Base-by-base conservation (phyloP, 176 grass and related monocot genomes). In the Hordeum marinum region DNA sequence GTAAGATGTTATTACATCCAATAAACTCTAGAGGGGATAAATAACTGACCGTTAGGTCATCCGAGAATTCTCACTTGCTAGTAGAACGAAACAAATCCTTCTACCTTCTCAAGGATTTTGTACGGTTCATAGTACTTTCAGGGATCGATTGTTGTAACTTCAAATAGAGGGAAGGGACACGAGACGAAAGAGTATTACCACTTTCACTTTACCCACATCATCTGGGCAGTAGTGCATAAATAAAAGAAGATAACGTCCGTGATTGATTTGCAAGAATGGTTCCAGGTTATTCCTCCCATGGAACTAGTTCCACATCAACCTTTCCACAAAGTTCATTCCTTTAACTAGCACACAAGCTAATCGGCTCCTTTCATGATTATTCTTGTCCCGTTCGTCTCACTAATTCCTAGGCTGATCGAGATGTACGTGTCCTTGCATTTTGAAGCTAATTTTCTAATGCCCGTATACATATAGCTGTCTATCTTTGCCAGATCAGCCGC, bases 241-340 rank as follows among this genome's bases (percentile, higher is more conserved):
- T 5, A 35, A 50, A 52, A 59, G 48, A 24, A 43, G 29, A 59
- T 61, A 8, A 12, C 32, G n/a, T 62, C 71, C 50, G 31, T 61
- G 80, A 78, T 74, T 74, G 76, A 50, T 82, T 58, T 68, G 82
- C 31, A 69, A 41, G 71, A 85, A 82, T 82, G 41, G 76, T 82
- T 82, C 63, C 31, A 63, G 31, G 83, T 89, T 17, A 72, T 46
- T 90, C 72, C 78, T 85, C 39, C 67, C 8, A 7, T 2, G 46
- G 83, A 82, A 82, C 64, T 86, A 90, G 62, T 25, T 86, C 79
- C 43, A 65, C 42, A 65, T 78, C 83, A 81, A 70, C 21, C 24
- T 63, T 83, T 78, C 9, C 18, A 24, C 72, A 85, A 85, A 81
- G 79, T 6, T 73, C 12, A 27, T 58, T 61, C 59, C 50, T 39